A percentile compares a stretch with the other conserved stretches of the same genome.
Evolutionary conservation across 2,329 filamentous ascomycete species (phyloP).

Genomic region (Fusarium metavorans): DNA sequence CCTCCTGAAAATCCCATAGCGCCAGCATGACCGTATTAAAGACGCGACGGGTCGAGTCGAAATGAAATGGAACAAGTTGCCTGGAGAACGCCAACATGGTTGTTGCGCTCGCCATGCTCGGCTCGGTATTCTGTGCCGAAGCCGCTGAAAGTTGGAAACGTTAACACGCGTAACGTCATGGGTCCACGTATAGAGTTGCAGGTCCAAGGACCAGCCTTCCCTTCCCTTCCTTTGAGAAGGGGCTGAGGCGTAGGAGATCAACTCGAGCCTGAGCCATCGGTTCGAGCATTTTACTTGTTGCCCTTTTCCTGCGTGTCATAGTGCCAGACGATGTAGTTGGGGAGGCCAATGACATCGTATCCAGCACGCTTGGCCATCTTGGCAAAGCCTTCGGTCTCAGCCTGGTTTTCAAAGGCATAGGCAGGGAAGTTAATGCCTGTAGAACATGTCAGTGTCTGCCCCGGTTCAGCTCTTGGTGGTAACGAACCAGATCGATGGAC

Average conservation of each 20-base stretch:
- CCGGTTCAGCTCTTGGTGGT: not conserved
- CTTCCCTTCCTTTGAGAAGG: not conserved
- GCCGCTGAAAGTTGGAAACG: constrained; percentile 32
- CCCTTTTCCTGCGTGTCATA: constrained; percentile 96
- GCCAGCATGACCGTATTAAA: constrained; percentile 33
- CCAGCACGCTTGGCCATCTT: constrained; percentile 98
- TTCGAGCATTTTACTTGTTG: constrained; percentile 64
- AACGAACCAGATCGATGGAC: constrained; percentile 89
- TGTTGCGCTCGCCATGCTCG: constrained; percentile 14
- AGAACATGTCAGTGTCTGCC: constrained; percentile 38
- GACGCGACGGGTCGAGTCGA: constrained; percentile 15
- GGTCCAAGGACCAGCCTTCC: not conserved
- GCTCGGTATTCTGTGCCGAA: constrained; percentile 1
- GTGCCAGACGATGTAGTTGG: constrained; percentile 99
- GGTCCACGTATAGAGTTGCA: constrained; percentile 23
- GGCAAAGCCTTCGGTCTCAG: constrained; percentile 97
- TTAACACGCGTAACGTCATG: constrained; percentile 35
- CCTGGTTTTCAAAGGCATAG: constrained; percentile 98
- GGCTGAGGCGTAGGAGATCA: constrained; percentile 3
- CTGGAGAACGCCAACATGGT: constrained; percentile 3
- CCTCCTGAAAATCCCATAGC: constrained; percentile 34
- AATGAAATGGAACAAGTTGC: constrained; percentile 8
- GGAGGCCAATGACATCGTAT: constrained; percentile 90
- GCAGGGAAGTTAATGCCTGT: constrained; percentile 95
- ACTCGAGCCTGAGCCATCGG: constrained; percentile 5